These are phyloP conservation scores for Suaeda aralocaspica DNA, from an alignment of 148 eudicot genomes.

Conservation along the genomic window DNA sequence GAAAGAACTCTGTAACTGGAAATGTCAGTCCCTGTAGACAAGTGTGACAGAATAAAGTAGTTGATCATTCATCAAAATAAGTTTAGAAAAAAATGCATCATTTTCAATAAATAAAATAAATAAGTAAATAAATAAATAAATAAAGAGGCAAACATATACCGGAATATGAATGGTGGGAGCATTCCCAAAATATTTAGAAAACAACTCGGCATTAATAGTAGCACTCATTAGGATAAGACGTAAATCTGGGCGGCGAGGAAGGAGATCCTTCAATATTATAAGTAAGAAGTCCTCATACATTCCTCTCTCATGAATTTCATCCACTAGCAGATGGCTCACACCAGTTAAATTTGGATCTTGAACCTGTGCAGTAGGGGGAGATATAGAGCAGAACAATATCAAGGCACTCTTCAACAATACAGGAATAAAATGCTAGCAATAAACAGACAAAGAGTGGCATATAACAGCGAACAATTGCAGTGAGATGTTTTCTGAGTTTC, in stretches of 20 bases:
- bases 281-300: conserved; percentile 96
- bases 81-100: conserved; percentile 10
- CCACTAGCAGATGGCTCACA: conserved; percentile 89
- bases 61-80: background rate
- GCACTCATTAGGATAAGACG: conserved; percentile 95
- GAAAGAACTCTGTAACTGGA: conserved; percentile 76
- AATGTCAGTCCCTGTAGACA: conserved; percentile 70
- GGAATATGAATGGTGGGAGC: conserved; percentile 87
- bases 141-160: no score
- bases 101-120: background rate
- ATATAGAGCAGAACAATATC: conserved; percentile 8
- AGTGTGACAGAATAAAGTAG: conserved; percentile 4
- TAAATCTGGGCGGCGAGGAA: conserved; percentile 84
- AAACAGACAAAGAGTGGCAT: background rate
- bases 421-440: background rate
- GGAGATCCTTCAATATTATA: conserved; percentile 81
- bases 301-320: conserved; percentile 99
- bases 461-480: no score
- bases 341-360: conserved; percentile 81
- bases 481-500: background rate
- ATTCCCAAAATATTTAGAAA: conserved; percentile 83
- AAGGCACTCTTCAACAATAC: background rate
- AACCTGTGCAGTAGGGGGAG: conserved; percentile 43
- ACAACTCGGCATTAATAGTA: conserved; percentile 91
- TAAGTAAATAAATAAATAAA: conserved; percentile 1